Base-by-base conservation (phyloP, 2,329 filamentous ascomycete species). In the Colletotrichum sp. region DNA sequence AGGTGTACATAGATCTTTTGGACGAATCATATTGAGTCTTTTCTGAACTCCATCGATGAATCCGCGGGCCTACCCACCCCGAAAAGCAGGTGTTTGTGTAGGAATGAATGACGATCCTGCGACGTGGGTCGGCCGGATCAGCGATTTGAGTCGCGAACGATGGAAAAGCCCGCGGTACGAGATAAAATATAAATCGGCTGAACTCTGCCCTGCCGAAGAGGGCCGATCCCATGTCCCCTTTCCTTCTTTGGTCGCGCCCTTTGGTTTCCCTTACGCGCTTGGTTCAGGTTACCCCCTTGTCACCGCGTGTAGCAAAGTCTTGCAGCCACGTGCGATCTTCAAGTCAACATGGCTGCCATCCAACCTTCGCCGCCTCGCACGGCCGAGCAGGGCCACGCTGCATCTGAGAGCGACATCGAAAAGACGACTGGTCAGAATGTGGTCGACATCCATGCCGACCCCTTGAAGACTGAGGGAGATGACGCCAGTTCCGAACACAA, bases 401-500 rank as follows among this genome's bases (percentile, higher is more conserved):
- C 16, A 8, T 39, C 43, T 13, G 71, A 64, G 3, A 32, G 48
- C 43, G 79, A 80, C 68, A 67, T 75, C 25, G 79, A 80, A 71
- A 80, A 80, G 55, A 62, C 27, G 15, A 55, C 8, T n/a, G 72
- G 76, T n/a, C 75, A 77, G 15, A 72, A 75, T 39, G 66, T 71
- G 77, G 80, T 76, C 68, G 64, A 78, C 30, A 74, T 72, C 16
- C 70, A 71, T 30, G 78, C 76, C 22, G 77, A 77, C 28, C 77
- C 77, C 22, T 8, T 74, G 32, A 76, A 76, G 70, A 27, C 18
- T 4, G 70, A 74, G 15, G 36, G 22, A 5, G 79, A 80, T 18
- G 79, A 80, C 16, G 77, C 80, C 56, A 76, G 79, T 27, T 82
- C 80, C 6, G 71, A 81, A 27, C 72, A 81, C 48, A 82, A 83